A percentile compares a stretch with the other conserved stretches of the same genome.
These are phyloP conservation scores for Colletotrichum sp. DNA, from an alignment of 2,329 filamentous ascomycete species.

Conservation along the genomic window DNA sequence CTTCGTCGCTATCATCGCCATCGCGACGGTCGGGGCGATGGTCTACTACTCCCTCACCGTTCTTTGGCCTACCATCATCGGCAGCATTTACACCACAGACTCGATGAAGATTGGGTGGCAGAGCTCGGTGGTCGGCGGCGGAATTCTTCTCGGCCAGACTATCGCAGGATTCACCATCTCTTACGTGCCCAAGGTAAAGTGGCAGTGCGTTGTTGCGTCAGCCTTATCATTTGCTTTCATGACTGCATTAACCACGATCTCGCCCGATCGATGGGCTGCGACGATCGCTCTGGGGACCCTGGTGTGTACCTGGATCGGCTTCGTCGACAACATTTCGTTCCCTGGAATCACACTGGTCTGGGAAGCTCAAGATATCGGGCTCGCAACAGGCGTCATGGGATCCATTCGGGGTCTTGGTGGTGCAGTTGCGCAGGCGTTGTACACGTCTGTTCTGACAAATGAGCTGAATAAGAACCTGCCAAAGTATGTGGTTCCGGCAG, in stretches of 20 bases:
- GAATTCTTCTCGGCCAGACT: slow-evolving; percentile 43
- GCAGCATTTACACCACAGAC: slow-evolving; percentile 43
- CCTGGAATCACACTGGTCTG: slow-evolving; percentile 49
- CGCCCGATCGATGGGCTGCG: slow-evolving; percentile 29
- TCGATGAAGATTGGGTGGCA: slow-evolving; percentile 44
- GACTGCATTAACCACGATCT: slow-evolving; percentile 34
- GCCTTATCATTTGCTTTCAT: slow-evolving; percentile 35
- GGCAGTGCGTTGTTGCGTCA: slow-evolving; percentile 36
- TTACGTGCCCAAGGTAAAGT: slow-evolving; percentile 40
- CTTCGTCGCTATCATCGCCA: slow-evolving; percentile 42
- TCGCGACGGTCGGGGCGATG: slow-evolving; percentile 46
- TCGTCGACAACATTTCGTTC: slow-evolving; percentile 44
- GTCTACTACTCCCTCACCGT: slow-evolving; percentile 49
- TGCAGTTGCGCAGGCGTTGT: slow-evolving; percentile 40
- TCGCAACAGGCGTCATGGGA: slow-evolving; percentile 48
- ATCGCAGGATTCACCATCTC: slow-evolving; percentile 39
- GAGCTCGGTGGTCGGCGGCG: slow-evolving; percentile 44
- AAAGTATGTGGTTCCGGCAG: slow-evolving; percentile 37
- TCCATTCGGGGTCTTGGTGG: slow-evolving; percentile 49
- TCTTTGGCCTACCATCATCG: slow-evolving; percentile 49
- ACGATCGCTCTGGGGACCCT: slow-evolving; percentile 38
- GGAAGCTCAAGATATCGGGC: slow-evolving; percentile 51
- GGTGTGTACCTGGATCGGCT: slow-evolving; percentile 35
- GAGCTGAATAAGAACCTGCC: slow-evolving; percentile 37
- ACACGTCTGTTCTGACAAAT: slow-evolving; percentile 40